Evolutionary conservation across 1,284 basidiomycete genomes (phyloP).

Genomic region (Quambalaria eucalypti): DNA sequence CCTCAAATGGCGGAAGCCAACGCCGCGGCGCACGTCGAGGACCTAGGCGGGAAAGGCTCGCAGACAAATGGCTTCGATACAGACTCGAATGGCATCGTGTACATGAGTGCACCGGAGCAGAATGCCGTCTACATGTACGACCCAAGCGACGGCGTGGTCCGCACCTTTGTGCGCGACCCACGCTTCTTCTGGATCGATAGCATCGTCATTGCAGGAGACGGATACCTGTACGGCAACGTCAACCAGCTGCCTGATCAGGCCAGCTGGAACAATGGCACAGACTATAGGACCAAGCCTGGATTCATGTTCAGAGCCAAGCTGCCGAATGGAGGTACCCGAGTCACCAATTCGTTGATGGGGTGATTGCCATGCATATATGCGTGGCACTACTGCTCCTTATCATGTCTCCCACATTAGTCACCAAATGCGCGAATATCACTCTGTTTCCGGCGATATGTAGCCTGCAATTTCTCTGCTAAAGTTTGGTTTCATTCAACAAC

Average conservation of each 20-base stretch:
- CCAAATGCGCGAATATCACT: no score
- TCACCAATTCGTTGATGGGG: no score
- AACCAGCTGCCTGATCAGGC: constrained; percentile 60
- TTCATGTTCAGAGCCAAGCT: constrained; percentile 10
- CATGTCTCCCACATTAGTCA: no score
- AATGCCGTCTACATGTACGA: constrained; percentile 9
- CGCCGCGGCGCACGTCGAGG: constrained; percentile 5
- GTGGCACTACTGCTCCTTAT: no score
- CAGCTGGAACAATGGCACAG: constrained; percentile 12
- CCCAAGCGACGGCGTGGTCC: constrained; percentile 1
- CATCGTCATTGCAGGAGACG: constrained; percentile 2
- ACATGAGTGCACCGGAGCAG: constrained; percentile 9
- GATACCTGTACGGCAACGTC: constrained; percentile 10
- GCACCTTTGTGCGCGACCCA: constrained; percentile 9
- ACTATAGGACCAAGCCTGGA: constrained; percentile 7
- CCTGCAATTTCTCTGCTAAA: no score
- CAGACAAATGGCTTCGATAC: constrained; percentile 11
- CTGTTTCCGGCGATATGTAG: no score
- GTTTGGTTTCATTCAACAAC: no score
- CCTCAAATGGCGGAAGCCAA: constrained; percentile 6
- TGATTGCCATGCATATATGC: no score
- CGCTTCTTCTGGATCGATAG: constrained; percentile 10
- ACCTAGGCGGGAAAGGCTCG: constrained; percentile 8
- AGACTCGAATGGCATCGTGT: constrained; percentile 10
- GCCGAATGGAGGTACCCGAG: neutral